Percentiles rank a stretch among this genome's conserved stretches.
Evolutionary conservation across 106 monocot genomes (phyloP).

Genomic region (Posidonia australis): DNA sequence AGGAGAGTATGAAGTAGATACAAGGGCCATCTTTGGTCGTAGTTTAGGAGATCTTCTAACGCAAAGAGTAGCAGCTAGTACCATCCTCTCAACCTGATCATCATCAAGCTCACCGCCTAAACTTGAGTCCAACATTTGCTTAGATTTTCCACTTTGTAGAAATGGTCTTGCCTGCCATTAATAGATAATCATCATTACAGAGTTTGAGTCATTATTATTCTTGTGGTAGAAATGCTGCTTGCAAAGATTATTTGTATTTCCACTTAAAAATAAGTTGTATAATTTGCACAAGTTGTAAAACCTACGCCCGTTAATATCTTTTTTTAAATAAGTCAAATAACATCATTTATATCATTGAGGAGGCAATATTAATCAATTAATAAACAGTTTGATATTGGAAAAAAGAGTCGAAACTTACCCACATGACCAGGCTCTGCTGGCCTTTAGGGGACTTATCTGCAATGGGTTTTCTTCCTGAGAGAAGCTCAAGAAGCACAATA

Average conservation of each 20-base stretch:
- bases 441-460: slow-evolving; percentile 6
- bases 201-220: too few species aligned
- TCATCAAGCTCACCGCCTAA: slow-evolving; percentile 7
- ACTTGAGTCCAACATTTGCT: slow-evolving; percentile 12
- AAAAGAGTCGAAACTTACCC: slow-evolving; percentile 7
- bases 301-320: too few species aligned
- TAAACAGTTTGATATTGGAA: too few species aligned
- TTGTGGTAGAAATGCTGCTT: too few species aligned
- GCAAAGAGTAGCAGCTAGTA: slow-evolving; percentile 25
- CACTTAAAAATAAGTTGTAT: too few species aligned
- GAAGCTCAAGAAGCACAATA: slow-evolving; percentile 24
- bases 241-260: too few species aligned
- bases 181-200: neutral
- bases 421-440: slow-evolving; percentile 19
- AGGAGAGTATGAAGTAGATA: neutral
- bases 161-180: slow-evolving; percentile 17
- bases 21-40: slow-evolving; percentile 15
- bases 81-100: slow-evolving; percentile 10
- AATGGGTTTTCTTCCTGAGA: slow-evolving; percentile 29
- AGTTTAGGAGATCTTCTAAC: slow-evolving; percentile 11
- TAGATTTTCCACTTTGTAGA: slow-evolving; percentile 7
- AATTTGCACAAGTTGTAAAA: too few species aligned
- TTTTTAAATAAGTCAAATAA: too few species aligned
- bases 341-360: too few species aligned
- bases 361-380: too few species aligned